Evolutionary conservation across 345 rosid species (phyloP).

Genomic region (Ailanthus altissimus): DNA sequence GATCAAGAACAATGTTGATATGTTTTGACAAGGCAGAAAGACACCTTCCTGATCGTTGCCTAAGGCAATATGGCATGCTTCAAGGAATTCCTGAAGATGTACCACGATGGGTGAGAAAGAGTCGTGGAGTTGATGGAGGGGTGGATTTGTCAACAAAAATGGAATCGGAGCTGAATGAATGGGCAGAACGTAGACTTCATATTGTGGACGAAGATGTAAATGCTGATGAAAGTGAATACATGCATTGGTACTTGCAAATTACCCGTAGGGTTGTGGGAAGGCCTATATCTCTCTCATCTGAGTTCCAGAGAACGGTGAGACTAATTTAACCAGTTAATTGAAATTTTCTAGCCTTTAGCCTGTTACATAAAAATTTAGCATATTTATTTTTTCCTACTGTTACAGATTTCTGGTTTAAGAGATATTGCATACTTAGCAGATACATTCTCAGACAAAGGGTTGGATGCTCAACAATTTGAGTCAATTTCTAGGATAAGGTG

Average conservation of each 20-base stretch:
- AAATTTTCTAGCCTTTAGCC: not conserved
- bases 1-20: slow-evolving; percentile 91
- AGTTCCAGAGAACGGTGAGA: slow-evolving; percentile 79
- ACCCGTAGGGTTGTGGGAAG: slow-evolving; percentile 87
- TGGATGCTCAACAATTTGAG: slow-evolving; percentile 67
- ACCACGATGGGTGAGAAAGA: slow-evolving; percentile 86
- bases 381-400: slow-evolving; percentile 9
- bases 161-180: slow-evolving; percentile 88
- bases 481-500: slow-evolving; percentile 66
- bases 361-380: not conserved
- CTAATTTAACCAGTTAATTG: slow-evolving; percentile 20
- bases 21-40: slow-evolving; percentile 99
- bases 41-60: slow-evolving; percentile 94
- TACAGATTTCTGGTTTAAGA: slow-evolving; percentile 77
- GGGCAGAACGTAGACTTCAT: slow-evolving; percentile 65
- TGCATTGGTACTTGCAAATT: slow-evolving; percentile 73
- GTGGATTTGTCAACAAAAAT: slow-evolving; percentile 88
- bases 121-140: slow-evolving; percentile 97
- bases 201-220: slow-evolving; percentile 65
- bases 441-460: slow-evolving; percentile 59
- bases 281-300: slow-evolving; percentile 79
- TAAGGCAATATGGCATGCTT: slow-evolving; percentile 74
- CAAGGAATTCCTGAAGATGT: slow-evolving; percentile 90
- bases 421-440: slow-evolving; percentile 82
- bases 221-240: slow-evolving; percentile 72